Evolutionary conservation across 2,329 filamentous ascomycete genomes (phyloP), one percentile per base, ranked within the genome.

Genomic region (Lachnellula subtilissima): DNA sequence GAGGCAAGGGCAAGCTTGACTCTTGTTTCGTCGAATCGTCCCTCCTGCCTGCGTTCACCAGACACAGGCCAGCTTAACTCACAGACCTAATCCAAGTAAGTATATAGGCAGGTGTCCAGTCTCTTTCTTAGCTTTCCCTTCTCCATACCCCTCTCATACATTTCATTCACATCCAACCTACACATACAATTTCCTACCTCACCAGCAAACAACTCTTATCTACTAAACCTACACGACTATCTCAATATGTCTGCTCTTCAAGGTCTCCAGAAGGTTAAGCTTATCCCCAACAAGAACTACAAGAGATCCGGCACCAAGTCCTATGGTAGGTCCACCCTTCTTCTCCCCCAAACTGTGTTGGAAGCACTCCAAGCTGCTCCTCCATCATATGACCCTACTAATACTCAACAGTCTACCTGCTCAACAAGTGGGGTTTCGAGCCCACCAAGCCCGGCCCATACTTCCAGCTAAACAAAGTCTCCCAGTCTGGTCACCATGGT

Each of bases 391-490:
- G 28, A 9, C 28, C 28, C 8, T 28, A 28, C 28, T 28, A 28
- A 28, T 9, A 9, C 28, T 28, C 7, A 28, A 28, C 28, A 28
- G 28, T 84, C 61, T 78, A 77, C 61, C 71, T 80, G 8, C 71
- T 88, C 63, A 79, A 79, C 67, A 85, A 85, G 69, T 88, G 81
- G 68, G 76, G 79, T 56, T 84, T 88, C 67, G 71, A 78, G 22
- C 83, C 86, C 36, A 87, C 85, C 56, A 75, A 79, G 59, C 77
- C 79, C 1, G 84, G 86, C 4, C 85, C 83, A 7, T 89, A 83
- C 71, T 76, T 76, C 60, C 74, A 81, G 58, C 70, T 75, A 58
- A 74, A 76, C 32, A 73, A 75, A 36, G 66, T 78, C 53, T 28
- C 50, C 22, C 54, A 63, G 40, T 43, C 57, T 47, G 60, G 56